Conservation (phyloP, 2,329 filamentous ascomycete species). For the Venturia aucupariae region DNA sequence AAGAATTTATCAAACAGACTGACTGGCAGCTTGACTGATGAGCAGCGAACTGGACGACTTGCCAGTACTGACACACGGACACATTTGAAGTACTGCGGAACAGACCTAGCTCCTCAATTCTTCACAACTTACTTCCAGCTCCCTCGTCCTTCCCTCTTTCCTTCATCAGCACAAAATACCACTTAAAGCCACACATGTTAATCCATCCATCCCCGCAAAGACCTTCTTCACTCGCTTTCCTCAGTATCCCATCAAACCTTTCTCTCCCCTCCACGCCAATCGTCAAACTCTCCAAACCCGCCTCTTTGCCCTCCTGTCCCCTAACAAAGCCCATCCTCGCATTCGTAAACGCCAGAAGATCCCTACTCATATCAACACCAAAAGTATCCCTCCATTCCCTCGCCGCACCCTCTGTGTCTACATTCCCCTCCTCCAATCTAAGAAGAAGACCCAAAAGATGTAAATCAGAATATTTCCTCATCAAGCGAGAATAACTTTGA, state of each 20-base stretch:
- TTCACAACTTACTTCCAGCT: not conserved
- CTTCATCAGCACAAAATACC: conserved; percentile 25
- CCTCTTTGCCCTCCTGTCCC: conserved; percentile 24
- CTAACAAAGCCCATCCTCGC: conserved; percentile 28
- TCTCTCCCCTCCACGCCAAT: conserved; percentile 30
- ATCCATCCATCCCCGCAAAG: conserved; percentile 25
- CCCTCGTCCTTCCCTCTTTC: not conserved
- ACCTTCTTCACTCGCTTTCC: conserved; percentile 24
- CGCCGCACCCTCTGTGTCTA: conserved; percentile 28
- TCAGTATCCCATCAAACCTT: conserved; percentile 25
- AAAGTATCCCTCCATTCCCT: conserved; percentile 35
- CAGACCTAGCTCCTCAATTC: not conserved
- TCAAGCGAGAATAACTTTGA: conserved; percentile 12
- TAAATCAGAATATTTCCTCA: conserved; percentile 18
- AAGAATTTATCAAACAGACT: too few species aligned
- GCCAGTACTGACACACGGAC: not conserved
- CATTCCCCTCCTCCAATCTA: conserved; percentile 30
- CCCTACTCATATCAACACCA: conserved; percentile 20
- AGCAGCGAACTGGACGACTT: too few species aligned
- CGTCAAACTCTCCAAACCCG: conserved; percentile 31
- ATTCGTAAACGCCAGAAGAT: conserved; percentile 26
- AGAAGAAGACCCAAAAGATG: conserved; percentile 28
- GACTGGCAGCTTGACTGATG: too few species aligned
- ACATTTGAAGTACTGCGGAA: not conserved
- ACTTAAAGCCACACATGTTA: conserved; percentile 31